A percentile compares a stretch with the other conserved stretches of the same genome.
Evolutionary conservation across 139 green algal species (phyloP).

Genomic region (Prasinococcaceae sp.): DNA sequence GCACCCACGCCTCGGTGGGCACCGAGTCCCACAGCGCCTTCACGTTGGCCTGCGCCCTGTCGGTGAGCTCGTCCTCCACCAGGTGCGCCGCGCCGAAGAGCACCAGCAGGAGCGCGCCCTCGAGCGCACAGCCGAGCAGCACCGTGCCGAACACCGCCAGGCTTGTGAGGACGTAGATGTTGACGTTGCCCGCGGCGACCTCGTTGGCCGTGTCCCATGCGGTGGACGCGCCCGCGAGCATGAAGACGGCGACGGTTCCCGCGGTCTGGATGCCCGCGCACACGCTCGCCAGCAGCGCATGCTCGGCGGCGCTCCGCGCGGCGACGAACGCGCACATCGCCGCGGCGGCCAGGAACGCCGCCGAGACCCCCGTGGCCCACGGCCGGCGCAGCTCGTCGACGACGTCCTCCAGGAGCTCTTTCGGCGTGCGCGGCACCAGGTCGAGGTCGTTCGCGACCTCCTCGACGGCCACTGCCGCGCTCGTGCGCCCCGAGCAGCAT

Average conservation of each 20-base stretch:
- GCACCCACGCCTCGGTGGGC: slow-evolving; percentile 5
- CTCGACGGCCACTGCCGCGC: no score
- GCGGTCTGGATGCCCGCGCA: no score
- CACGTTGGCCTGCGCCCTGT: slow-evolving; percentile 10
- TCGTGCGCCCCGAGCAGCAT: no score
- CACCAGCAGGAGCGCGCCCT: slow-evolving; percentile 16
- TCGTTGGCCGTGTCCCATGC: slow-evolving; percentile 21
- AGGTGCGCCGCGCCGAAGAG: slow-evolving; percentile 15
- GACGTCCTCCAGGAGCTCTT: no score
- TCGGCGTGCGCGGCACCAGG: no score
- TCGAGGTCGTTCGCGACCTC: no score
- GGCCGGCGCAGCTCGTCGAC: no score
- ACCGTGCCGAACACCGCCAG: slow-evolving; percentile 21
- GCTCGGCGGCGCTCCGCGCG: no score
- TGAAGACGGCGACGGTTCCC: slow-evolving; percentile 3
- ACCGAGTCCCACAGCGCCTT: slow-evolving; percentile 8
- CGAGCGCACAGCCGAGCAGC: slow-evolving; percentile 14
- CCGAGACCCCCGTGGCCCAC: no score
- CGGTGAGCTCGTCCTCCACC: slow-evolving; percentile 16
- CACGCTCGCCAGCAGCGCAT: no score
- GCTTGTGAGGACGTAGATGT: slow-evolving; percentile 23
- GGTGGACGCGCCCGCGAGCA: slow-evolving; percentile 4
- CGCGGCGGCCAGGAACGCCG: no score
- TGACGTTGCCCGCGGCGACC: slow-evolving; percentile 11
- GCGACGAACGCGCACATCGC: no score